Base-by-base conservation (phyloP, 2,329 filamentous ascomycete genomes). In the Nemania serpens region DNA sequence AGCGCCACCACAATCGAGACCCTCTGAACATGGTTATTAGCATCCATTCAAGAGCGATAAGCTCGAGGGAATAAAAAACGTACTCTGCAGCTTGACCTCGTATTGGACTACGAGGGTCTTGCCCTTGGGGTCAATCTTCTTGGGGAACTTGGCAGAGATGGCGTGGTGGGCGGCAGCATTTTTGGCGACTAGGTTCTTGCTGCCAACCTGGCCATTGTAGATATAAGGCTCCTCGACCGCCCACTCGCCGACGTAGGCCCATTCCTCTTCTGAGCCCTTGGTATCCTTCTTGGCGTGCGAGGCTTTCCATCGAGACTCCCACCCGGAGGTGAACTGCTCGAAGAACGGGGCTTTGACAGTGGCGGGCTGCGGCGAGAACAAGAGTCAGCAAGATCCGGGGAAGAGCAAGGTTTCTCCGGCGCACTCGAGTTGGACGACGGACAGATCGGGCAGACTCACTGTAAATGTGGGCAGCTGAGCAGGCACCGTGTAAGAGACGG, bases 81-180 rank as follows among this genome's bases (percentile, higher is more conserved):
- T 84, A 96, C 91, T 92, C 82, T 99, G 95, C 68, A 97, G 91
- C 87, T 99, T 99, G 76, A 98, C 95, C 79, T 99, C 95, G 76
- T 99, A 99, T 81, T 99, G 95, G 55, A 99, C 92, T 70, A 99
- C 95, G 53, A 99, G 86, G 62, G 92, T 91, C 84, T 99, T 96
- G 81, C 86, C 93, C 87, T 94, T 98, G 87, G 96, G 95, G 81
- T 97, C 90, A 74, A 99, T 91, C 80, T 91, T 90, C 85, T 96
- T 93, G 76, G 91, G 88, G 83, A 99, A 98, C 81, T 98, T 98
- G 81, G 95, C 92, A 51, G 95, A 99, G 78, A 99, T 99, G 82
- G 95, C 95, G 81, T 99, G 95, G 82, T 99, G 95, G 72, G 95
- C 95, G 69, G 95, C 95, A 68, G 91, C 86, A 82, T 98, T 96